These are phyloP conservation scores for Lactifluus volemus DNA, from an alignment of 768 basidiomycete genomes.

Conservation along the genomic window DNA sequence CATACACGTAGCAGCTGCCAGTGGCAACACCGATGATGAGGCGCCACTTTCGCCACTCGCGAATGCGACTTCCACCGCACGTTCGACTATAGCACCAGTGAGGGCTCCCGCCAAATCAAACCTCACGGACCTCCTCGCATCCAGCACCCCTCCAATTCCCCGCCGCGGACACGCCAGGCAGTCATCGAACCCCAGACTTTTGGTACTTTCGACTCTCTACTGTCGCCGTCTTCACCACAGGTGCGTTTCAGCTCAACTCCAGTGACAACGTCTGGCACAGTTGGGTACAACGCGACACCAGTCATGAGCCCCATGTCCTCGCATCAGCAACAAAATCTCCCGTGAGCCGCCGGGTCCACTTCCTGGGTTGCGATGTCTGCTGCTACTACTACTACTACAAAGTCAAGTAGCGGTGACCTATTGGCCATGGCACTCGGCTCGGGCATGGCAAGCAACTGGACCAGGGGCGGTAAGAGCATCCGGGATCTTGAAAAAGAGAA, in stretches of 20 bases:
- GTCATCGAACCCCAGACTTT: slow-evolving; percentile 2
- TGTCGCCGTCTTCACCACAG: slow-evolving; percentile 10
- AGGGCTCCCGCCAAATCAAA: background rate
- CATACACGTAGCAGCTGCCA: background rate
- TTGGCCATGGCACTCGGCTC: slow-evolving; percentile 75
- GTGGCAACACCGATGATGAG: slow-evolving; percentile 51
- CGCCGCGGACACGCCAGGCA: background rate
- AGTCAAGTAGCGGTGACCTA: slow-evolving; percentile 49
- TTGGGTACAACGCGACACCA: background rate
- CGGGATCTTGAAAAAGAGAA: slow-evolving; percentile 88
- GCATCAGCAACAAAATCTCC: slow-evolving; percentile 20
- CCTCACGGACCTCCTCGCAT: slow-evolving; percentile 8
- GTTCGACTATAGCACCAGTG: background rate
- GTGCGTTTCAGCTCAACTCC: slow-evolving; percentile 14
- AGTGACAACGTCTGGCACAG: background rate
- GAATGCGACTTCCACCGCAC: slow-evolving; percentile 35
- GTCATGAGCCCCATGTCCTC: slow-evolving; percentile 24
- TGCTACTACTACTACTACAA: slow-evolving; percentile 20
- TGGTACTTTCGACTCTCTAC: background rate
- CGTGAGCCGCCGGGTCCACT: background rate
- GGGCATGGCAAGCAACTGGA: slow-evolving; percentile 24
- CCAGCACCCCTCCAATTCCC: background rate
- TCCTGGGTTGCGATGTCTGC: slow-evolving; percentile 24
- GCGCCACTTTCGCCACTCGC: slow-evolving; percentile 52
- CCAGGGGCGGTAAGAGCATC: slow-evolving; percentile 52